phyloP scores from a whole-genome alignment of 169 alveolate species.

The Plasmodium relictum region DNA sequence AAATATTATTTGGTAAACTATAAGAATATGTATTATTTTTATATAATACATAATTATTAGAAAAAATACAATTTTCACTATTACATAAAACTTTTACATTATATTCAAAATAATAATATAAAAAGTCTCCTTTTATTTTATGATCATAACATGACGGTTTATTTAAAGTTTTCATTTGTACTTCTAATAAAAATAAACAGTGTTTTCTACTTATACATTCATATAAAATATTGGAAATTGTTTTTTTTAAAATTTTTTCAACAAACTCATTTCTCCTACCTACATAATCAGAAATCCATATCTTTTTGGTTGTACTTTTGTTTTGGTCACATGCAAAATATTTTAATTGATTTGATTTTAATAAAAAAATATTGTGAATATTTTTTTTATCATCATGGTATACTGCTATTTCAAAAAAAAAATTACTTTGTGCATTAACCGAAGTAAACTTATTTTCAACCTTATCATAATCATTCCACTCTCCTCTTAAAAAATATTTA shows the following conservation, averaged over 20 bases:
- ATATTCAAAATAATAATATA: slow-evolving; percentile 48
- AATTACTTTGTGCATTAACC: slow-evolving; percentile 28
- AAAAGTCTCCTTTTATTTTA: slow-evolving; percentile 19
- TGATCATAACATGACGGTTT: slow-evolving; percentile 49
- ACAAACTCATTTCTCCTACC: slow-evolving; percentile 63
- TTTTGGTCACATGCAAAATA: slow-evolving; percentile 8
- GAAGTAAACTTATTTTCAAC: slow-evolving; percentile 28
- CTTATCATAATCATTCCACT: slow-evolving; percentile 13
- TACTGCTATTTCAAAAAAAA: slow-evolving; percentile 68
- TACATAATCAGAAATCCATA: slow-evolving; percentile 61
- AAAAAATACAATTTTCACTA: slow-evolving; percentile 62
- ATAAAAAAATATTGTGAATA: slow-evolving; percentile 39
- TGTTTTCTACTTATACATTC: slow-evolving; percentile 72
- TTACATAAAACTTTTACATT: slow-evolving; percentile 46
- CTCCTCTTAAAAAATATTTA: slow-evolving; percentile 28
- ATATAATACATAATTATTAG: slow-evolving; percentile 46
- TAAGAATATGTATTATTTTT: slow-evolving; percentile 61
- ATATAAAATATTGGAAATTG: slow-evolving; percentile 46
- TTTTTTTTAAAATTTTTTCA: slow-evolving; percentile 57
- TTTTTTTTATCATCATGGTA: slow-evolving; percentile 44
- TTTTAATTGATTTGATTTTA: slow-evolving; percentile 33
- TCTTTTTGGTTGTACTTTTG: slow-evolving; percentile 14
- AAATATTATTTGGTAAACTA: slow-evolving; percentile 30
- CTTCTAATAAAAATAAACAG: slow-evolving; percentile 39
- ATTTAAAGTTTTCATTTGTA: slow-evolving; percentile 45